Evolutionary conservation across 192 early-diverging fungal species (phyloP), one percentile per base, ranked within the genome.

Genomic region (Gamsiella multidivaricata): DNA sequence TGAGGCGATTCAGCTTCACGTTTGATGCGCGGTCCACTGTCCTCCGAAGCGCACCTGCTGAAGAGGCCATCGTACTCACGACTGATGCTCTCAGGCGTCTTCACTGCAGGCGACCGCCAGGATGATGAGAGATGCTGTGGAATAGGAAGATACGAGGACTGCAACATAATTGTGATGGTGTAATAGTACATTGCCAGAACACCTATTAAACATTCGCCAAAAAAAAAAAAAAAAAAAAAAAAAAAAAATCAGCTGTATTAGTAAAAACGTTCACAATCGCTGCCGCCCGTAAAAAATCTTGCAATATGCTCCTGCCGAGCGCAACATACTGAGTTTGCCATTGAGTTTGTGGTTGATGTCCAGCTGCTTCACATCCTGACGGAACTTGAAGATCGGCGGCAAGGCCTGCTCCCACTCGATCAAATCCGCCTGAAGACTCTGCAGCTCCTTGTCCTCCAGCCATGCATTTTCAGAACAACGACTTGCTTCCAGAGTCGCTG

Each of bases 271-370:
- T 46, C 45, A 46, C n/a, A 10, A 18, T n/a, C 17, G 45, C 10
- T n/a, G n/a, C n/a, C n/a, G n/a, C n/a, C n/a, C n/a, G n/a, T n/a
- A 26, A 29, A 29, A 23, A 25, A 8, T 3, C 2, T 59, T 3
- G 23, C 12, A n/a, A 2, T 20, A 14, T 8, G 42, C 29, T 1
- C 25, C n/a, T n/a, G 32, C 23, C 18, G 8, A 36, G n/a, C 22
- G 0, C 1, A 18, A 51, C 11, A 34, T 78, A 78, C 74, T 61
- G 11, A 78, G 25, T 53, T 57, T 68, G 36, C 74, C 74, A 26
- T 78, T 78, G 47, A 78, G 20, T 33, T 69, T 78, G 60, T 78
- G 74, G 43, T 78, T 78, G 25, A 78, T 29, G 25, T 69, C 65
- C 14, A 25, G 32, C 6, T 52, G 26, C 23, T 69, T 61, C 17